These are phyloP conservation scores for Adansonia gregorii DNA, from an alignment of 441 rosid species.

Conservation along the genomic window DNA sequence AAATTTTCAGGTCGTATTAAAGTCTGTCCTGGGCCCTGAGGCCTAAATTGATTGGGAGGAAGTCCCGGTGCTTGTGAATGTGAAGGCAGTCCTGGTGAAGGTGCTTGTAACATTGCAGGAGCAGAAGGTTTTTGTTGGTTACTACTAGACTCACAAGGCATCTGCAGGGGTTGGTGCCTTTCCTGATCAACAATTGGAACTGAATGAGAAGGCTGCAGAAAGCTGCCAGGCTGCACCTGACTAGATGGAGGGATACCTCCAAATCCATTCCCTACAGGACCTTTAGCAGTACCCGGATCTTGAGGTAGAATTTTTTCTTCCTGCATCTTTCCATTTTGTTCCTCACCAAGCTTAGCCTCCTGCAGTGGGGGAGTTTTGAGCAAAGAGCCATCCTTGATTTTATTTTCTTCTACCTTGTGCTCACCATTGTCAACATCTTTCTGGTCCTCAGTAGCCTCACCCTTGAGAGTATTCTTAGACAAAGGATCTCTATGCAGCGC, in stretches of 20 bases:
- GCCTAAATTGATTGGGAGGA: constrained; percentile 44
- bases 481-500: constrained; percentile 31
- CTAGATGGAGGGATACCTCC: constrained; percentile 35
- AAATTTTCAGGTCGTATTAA: constrained; percentile 39
- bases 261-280: constrained; percentile 33
- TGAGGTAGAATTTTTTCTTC: constrained; percentile 32
- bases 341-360: constrained; percentile 38
- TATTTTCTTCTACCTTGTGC: constrained; percentile 37
- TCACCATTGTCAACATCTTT: constrained; percentile 37
- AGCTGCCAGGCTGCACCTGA: constrained; percentile 37
- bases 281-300: constrained; percentile 35
- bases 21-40: constrained; percentile 42
- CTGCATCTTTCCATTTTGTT: constrained; percentile 33
- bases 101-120: constrained; percentile 46
- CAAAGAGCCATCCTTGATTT: constrained; percentile 33
- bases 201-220: constrained; percentile 27
- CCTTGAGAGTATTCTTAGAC: constrained; percentile 39
- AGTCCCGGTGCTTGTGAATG: constrained; percentile 42
- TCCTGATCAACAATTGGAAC: constrained; percentile 29
- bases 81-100: constrained; percentile 45
- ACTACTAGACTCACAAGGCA: constrained; percentile 36
- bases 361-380: constrained; percentile 36
- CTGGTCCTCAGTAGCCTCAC: constrained; percentile 40
- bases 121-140: constrained; percentile 50
- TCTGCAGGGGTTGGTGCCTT: constrained; percentile 34